Conservation (phyloP, 2,329 filamentous ascomycete species). For the Colletotrichum godetiae region DNA sequence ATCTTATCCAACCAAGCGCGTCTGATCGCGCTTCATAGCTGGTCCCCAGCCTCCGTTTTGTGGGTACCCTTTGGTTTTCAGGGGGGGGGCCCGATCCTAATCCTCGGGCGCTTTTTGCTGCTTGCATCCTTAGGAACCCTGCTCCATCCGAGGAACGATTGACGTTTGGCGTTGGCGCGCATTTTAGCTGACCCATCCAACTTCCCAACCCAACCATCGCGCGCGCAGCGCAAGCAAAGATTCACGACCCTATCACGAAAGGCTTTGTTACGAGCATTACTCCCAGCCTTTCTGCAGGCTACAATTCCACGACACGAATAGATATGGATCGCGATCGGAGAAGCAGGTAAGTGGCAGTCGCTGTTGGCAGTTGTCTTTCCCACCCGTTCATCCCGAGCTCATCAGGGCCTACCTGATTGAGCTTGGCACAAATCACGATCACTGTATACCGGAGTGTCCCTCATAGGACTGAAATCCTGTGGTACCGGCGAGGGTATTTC, state of each 20-base stretch:
- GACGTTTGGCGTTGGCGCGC: conserved; percentile 20
- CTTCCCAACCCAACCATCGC: conserved; percentile 18
- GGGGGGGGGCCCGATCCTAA: conserved; percentile 2
- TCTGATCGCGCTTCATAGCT: neutral
- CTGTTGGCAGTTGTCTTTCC: neutral
- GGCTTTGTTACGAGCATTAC: neutral
- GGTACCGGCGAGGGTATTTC: neutral
- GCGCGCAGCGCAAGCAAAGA: neutral
- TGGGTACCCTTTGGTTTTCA: conserved; percentile 19
- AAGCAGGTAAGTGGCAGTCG: conserved; percentile 46
- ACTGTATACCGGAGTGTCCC: neutral
- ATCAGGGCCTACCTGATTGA: neutral
- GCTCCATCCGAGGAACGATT: conserved; percentile 27
- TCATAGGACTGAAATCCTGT: neutral
- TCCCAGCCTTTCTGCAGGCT: neutral
- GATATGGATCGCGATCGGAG: conserved; percentile 51
- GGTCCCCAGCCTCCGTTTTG: neutral
- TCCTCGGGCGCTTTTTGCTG: neutral
- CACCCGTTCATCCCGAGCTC: neutral
- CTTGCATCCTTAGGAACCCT: conserved; percentile 18
- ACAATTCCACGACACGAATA: neutral
- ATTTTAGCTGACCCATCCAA: conserved; percentile 4
- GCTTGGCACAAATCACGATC: neutral
- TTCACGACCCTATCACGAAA: conserved; percentile 6
- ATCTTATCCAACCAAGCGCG: conserved; percentile 14